These are phyloP conservation scores for Venustampulla echinocandica DNA, from an alignment of 495 filamentous ascomycete genomes.

Conservation along the genomic window DNA sequence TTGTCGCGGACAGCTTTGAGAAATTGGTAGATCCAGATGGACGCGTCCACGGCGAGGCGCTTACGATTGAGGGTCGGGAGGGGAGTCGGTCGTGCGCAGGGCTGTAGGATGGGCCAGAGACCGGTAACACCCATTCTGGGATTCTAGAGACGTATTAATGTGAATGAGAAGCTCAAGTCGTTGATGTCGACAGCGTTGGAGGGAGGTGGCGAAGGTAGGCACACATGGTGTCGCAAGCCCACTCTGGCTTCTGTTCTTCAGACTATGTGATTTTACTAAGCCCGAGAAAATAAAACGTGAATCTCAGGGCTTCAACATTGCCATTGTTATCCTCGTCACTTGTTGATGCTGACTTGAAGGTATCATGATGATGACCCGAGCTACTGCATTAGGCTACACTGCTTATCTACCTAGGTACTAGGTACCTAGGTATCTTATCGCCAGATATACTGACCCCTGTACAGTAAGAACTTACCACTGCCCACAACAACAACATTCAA, in stretches of 20 bases:
- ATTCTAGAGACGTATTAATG: too few relatives aligned
- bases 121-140: conserved; percentile 86
- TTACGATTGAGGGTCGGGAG: conserved; percentile 93
- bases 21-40: conserved; percentile 99
- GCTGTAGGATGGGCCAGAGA: conserved; percentile 90
- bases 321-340: too few relatives aligned
- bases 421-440: neutral
- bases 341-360: too few relatives aligned
- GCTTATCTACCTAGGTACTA: too few relatives aligned
- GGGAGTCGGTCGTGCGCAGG: conserved; percentile 82
- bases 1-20: conserved; percentile 97
- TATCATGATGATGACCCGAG: too few relatives aligned
- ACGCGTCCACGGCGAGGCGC: conserved; percentile 92
- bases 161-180: conserved; percentile 8
- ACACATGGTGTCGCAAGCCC: conserved; percentile 1
- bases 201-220: neutral
- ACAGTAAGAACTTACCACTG: neutral
- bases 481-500: too few relatives aligned
- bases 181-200: neutral
- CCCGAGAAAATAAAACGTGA: too few relatives aligned
- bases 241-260: too few relatives aligned
- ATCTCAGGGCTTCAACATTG: too few relatives aligned
- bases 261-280: too few relatives aligned
- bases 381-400: too few relatives aligned
- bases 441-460: neutral